phyloP scores from a whole-genome alignment of 179 eudicot genomes.

The Beta lomatogona region DNA sequence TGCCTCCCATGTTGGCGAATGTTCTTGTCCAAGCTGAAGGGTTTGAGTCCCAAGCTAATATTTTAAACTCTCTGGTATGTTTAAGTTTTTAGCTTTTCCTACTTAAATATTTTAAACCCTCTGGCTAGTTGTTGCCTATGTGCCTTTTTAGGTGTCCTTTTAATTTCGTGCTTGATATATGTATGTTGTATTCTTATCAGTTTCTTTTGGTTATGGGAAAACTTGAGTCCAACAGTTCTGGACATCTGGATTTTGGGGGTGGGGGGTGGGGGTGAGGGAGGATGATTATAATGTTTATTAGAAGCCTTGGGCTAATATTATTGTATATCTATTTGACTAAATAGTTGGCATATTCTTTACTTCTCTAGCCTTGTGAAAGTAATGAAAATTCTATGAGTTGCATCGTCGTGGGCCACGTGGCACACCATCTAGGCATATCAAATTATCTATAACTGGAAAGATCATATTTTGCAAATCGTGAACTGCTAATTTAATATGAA shows the following conservation, averaged over 20 bases:
- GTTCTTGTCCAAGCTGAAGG: conserved; percentile 46
- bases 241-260: not conserved
- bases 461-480: not conserved
- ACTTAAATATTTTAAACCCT: not conserved
- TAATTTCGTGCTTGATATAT: not conserved
- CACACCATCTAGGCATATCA: not conserved
- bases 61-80: conserved; percentile 38
- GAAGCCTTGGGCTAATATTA: not conserved
- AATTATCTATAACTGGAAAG: not conserved
- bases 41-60: conserved; percentile 53
- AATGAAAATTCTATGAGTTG: not conserved
- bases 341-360: not conserved
- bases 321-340: not conserved
- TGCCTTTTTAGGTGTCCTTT: not conserved
- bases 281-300: not conserved
- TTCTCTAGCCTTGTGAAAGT: not conserved
- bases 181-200: not conserved
- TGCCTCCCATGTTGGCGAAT: conserved; percentile 54
- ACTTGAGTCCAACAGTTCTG: not conserved
- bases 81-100: not conserved
- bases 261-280: not conserved
- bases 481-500: no score
- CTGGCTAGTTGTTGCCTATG: not conserved
- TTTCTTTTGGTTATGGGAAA: not conserved
- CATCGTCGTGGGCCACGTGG: not conserved